Evolutionary conservation across 345 rosid species (phyloP).

Genomic region (Trapa incisa): DNA sequence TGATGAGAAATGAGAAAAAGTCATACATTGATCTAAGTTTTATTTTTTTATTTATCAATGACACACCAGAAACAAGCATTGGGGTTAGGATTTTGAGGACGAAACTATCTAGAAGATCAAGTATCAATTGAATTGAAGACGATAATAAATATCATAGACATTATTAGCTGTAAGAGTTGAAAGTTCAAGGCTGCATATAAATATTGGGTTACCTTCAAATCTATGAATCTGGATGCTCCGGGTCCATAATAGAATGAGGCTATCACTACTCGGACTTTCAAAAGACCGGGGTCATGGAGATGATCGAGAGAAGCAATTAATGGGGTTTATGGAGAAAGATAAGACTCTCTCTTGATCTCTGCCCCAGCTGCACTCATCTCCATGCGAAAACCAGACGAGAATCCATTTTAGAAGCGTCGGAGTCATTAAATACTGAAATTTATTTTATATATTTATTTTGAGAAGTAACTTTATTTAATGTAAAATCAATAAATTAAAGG

Average conservation of each 20-base stretch:
- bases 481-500: too few relatives aligned
- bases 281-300: background rate
- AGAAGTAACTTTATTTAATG: background rate
- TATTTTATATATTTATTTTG: background rate
- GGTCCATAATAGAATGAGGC: background rate
- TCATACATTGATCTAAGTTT: background rate
- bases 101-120: background rate
- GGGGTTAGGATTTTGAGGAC: background rate
- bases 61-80: background rate
- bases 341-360: conserved; percentile 24
- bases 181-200: background rate
- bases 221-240: background rate
- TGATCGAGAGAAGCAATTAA: background rate
- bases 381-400: conserved; percentile 15
- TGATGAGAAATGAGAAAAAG: background rate
- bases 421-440: conserved; percentile 8
- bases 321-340: conserved; percentile 6
- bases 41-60: background rate
- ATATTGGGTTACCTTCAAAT: too few relatives aligned
- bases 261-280: too few relatives aligned
- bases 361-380: conserved; percentile 32
- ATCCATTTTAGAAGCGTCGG: conserved; percentile 9
- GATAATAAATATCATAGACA: background rate
- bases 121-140: background rate
- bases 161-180: background rate